Evolutionary conservation across 352 stramenopile genomes (phyloP), one percentile per base, ranked within the genome.

Genomic region (Phytopythium kandeliae): DNA sequence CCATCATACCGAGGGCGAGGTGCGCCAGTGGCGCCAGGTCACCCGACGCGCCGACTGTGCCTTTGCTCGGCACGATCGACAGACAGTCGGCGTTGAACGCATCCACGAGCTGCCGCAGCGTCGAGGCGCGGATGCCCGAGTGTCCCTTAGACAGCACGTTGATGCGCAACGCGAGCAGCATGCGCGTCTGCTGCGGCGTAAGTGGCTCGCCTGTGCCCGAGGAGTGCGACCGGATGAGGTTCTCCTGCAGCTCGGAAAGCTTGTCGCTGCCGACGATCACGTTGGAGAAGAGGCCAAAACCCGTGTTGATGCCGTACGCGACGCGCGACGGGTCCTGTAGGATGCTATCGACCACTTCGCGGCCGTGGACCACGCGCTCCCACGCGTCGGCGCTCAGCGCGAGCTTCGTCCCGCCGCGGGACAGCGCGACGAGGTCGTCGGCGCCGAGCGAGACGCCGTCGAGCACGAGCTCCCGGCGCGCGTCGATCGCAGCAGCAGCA

Each of bases 271-370:
- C 71, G 53, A 96, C 90, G 63, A 95, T 81, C 45, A 96, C 85
- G 57, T 96, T 92, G 36, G 77, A 93, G 69, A 96, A 96, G 51
- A 94, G 71, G 1, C 87, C 87, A 54, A 96, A 96, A 61, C 85
- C 87, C 58, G 87, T 96, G 73, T 96, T 96, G 76, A 96, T 96
- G 50, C 87, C 87, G 71, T 96, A 96, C 17, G 79, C 85, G 26
- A 95, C 84, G 35, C 76, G 74, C 44, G 73, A 74, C 22, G 66
- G 77, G 60, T 88, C 81, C 57, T 86, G 74, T 43, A 96, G 69
- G 67, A 95, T 93, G 58, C 86, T 87, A 65, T 95, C 85, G 10
- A 95, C 83, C 51, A 95, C 85, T 10, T 91, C 71, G 31, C 81
- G 72, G 35, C 78, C 67, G 48, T 65, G 71, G 6, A 73, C 62